Percentiles rank a stretch among this genome's conserved stretches.
Conservation (phyloP, 352 stramenopile species). For the Globisporangium abappressorium region DNA sequence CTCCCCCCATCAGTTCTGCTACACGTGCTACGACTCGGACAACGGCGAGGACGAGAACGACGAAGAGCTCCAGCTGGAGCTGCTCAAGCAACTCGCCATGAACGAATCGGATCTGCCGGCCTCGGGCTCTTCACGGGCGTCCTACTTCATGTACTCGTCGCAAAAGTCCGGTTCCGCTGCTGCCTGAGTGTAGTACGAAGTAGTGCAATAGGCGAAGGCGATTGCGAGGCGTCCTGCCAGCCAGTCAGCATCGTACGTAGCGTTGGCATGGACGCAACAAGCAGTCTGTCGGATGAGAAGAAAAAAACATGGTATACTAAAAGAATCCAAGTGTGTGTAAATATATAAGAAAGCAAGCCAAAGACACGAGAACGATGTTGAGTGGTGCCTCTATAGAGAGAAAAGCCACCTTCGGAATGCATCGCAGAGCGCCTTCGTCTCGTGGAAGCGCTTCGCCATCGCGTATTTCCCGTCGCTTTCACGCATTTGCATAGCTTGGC, state of each 20-base stretch:
- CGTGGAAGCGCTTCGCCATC: slow-evolving; percentile 42
- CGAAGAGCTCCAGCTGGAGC: slow-evolving; percentile 1
- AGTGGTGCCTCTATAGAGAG: not conserved
- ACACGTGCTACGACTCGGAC: slow-evolving; percentile 17
- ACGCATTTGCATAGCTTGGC: slow-evolving; percentile 19
- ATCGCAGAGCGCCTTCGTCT: slow-evolving; percentile 21
- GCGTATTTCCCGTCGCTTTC: slow-evolving; percentile 44
- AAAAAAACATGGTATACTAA: not conserved
- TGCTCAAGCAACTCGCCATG: slow-evolving; percentile 5
- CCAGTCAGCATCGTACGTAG: not conserved
- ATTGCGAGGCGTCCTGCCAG: not conserved
- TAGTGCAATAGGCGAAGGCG: not conserved
- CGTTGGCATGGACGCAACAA: not conserved
- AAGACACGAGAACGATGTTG: not conserved
- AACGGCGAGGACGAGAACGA: not conserved
- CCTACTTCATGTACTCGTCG: slow-evolving; percentile 12
- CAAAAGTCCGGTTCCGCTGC: slow-evolving; percentile 13
- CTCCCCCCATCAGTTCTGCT: slow-evolving; percentile 4
- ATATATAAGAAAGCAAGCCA: not conserved
- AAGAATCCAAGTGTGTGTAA: not conserved
- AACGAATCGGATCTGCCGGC: not conserved
- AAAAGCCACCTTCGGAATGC: slow-evolving; percentile 24
- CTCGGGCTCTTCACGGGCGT: not conserved
- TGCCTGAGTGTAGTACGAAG: not conserved
- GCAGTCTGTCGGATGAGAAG: not conserved